Evolutionary conservation across 176 grass and related monocot species (phyloP), one percentile per base, ranked within the genome.

Genomic region (Aegilops bicornis): DNA sequence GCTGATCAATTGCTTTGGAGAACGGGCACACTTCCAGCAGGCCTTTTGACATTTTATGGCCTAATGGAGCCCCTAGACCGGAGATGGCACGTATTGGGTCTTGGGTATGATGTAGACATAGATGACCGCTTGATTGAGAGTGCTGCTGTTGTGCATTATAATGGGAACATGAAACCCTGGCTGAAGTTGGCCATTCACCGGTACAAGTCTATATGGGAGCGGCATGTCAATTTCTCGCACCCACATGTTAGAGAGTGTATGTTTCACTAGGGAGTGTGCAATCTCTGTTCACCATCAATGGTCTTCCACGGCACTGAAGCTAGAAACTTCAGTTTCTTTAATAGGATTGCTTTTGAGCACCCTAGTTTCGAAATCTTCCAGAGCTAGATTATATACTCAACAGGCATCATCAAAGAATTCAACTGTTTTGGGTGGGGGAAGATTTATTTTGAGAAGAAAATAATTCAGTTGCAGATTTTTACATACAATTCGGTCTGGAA

Each of bases 151-250:
- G 89, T 97, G 68, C 97, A 99, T 73, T 99, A 96, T 68, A 99
- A 91, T 37, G 97, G 97, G 35, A 92, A 96, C 90, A 92, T 99
- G 92, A 99, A 99, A 85, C 97, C 97, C 8, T 99, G 97, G 97
- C 80, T 91, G 85, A 97, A 97, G 85, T 82, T 99, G 83, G 97
- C 92, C 68, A 96, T 99, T 86, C 90, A 77, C 65, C 85, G 92
- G 66, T 99, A 99, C 58, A 97, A 91, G 92, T 86, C 91, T 87
- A 86, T 88, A 83, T 99, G 97, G 97, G 90, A 97, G 69, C 88
- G 39, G 79, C 94, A 97, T 88, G 85, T 93, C 64, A 94, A 99
- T 90, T 93, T 87, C 40, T 80, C 64, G 22, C 88, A 92, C 79
- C 88, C 76, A 68, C 81, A 87, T 83, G 23, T 97, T 65, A 93